Evolutionary conservation across 129 eudicot genomes (phyloP).

Genomic region (Centaurea solstitialis): DNA sequence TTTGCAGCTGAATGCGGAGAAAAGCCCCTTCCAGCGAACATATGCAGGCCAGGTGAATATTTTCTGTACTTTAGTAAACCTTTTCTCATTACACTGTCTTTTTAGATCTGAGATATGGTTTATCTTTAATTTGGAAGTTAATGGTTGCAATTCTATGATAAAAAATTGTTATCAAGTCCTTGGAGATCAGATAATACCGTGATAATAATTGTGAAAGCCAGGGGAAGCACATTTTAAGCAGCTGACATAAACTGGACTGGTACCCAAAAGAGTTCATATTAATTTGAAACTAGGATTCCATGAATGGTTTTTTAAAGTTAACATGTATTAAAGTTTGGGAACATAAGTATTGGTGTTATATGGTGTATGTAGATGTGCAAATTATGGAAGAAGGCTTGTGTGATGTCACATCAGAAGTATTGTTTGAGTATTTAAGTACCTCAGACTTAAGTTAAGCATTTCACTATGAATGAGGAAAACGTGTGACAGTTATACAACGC

Average conservation of each 20-base stretch:
- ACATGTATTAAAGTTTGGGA: neutral
- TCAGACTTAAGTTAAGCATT: too few species aligned
- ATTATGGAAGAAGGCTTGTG: too few species aligned
- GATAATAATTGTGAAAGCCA: neutral
- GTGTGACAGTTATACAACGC: too few species aligned
- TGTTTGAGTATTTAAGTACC: too few species aligned
- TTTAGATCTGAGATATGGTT: neutral
- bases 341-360: too few species aligned
- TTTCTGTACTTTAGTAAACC: neutral
- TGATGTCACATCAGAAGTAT: too few species aligned
- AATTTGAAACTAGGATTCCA: neutral
- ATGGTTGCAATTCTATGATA: neutral
- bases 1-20: slow-evolving; percentile 85
- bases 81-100: neutral
- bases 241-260: neutral
- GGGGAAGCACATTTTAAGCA: neutral
- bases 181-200: slow-evolving; percentile 5
- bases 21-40: slow-evolving; percentile 92
- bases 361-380: too few species aligned
- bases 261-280: neutral
- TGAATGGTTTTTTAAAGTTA: neutral
- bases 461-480: too few species aligned
- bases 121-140: slow-evolving; percentile 9
- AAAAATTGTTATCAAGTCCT: neutral
- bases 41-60: slow-evolving; percentile 82